Evolutionary conservation across 192 early-diverging fungal genomes (phyloP), one percentile per base, ranked within the genome.

Genomic region (Mortierella hygrophila): DNA sequence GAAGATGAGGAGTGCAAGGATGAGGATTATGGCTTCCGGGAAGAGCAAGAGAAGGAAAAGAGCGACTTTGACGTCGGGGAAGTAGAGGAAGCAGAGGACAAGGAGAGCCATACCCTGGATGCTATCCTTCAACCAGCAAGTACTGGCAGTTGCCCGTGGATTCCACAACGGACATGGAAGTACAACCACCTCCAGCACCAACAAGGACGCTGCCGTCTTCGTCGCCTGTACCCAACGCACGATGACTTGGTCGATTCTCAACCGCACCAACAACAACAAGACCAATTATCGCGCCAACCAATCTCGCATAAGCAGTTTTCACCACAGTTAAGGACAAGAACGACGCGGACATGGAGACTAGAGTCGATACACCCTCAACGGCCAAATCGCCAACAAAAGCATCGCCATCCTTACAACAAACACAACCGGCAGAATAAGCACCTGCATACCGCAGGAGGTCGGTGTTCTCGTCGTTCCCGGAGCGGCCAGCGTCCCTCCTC

Each of bases 211-310:
- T 65, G 26, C 11, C 60, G 60, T 26, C 55, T 23, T 29, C 60
- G 60, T 32, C 60, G 60, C 23, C 11, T 32, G 26, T 65, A 65
- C 11, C 60, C 60, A 8, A 65, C 16, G 11, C 60, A 32, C 60
- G 4, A 32, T 35, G 10, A 35, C 7, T 26, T 57, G 8, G 55
- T 57, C 29, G 18, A 42, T 73, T 79, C 78, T 35, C 16, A 79
- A 65, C 57, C 52, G 78, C 70, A 73, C 78, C 70, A 79, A 54
- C 68, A 55, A 68, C 68, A 55, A 68, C 68, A 78, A 26, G 8
- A 32, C 13, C 60, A 77, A 15, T 29, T 65, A 32, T 32, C 60
- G 60, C 60, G 60, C 9, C 60, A 65, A 65, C 29, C 60, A 2
- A 32, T 65, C 26, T 65, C 60, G 60, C 60, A 65, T 65, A 65